A percentile compares a stretch with the other conserved stretches of the same genome.
Conservation (phyloP, 2,329 filamentous ascomycete genomes). For the Macrophomina phaseolina region DNA sequence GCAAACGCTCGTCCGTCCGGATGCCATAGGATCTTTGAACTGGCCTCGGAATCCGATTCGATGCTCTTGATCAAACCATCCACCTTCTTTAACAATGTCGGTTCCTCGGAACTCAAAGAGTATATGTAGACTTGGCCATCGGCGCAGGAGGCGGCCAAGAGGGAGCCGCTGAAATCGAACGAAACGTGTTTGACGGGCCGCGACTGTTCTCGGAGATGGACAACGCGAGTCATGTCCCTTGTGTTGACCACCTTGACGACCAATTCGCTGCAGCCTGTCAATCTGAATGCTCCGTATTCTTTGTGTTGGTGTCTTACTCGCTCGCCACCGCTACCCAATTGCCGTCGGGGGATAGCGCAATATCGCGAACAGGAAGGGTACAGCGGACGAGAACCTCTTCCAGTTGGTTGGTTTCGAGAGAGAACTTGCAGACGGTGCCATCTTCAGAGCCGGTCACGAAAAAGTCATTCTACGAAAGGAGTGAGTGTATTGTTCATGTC, state of each 20-base stretch:
- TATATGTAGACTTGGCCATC: slow-evolving; percentile 93
- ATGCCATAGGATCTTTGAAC: slow-evolving; percentile 83
- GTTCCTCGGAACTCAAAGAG: slow-evolving; percentile 76
- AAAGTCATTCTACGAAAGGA: slow-evolving; percentile 67
- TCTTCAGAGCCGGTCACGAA: slow-evolving; percentile 93
- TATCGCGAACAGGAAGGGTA: slow-evolving; percentile 83
- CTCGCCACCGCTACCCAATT: slow-evolving; percentile 95
- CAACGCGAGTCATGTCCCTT: slow-evolving; percentile 75
- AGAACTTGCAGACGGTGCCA: slow-evolving; percentile 93
- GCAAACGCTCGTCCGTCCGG: slow-evolving; percentile 93
- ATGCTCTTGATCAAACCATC: slow-evolving; percentile 83
- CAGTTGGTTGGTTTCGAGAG: slow-evolving; percentile 74
- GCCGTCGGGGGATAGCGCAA: slow-evolving; percentile 79
- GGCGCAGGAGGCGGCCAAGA: slow-evolving; percentile 80
- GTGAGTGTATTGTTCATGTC: background rate
- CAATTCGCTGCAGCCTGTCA: slow-evolving; percentile 65
- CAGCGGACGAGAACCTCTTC: slow-evolving; percentile 83
- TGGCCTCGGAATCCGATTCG: slow-evolving; percentile 78
- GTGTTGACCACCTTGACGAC: slow-evolving; percentile 88
- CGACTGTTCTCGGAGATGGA: slow-evolving; percentile 80
- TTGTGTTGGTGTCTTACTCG: slow-evolving; percentile 63
- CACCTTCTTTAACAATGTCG: slow-evolving; percentile 80
- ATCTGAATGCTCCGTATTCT: background rate
- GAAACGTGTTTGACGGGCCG: slow-evolving; percentile 90
- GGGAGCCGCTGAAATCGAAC: slow-evolving; percentile 80